Base-by-base conservation (phyloP, 2,329 filamentous ascomycete genomes). In the Gyromitra esculenta region DNA sequence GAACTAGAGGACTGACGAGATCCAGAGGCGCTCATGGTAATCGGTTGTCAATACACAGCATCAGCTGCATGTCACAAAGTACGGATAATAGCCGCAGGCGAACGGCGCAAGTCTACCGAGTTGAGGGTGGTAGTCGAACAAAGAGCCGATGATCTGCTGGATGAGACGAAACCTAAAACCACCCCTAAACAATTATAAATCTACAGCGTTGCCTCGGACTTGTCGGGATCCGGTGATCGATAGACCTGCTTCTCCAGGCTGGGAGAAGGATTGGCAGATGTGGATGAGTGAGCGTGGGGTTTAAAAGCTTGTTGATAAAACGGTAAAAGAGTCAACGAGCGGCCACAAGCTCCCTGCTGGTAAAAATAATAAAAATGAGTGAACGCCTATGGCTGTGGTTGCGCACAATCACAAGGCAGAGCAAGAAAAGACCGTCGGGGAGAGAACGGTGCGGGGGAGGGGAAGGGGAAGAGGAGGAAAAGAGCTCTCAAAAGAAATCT, bases 361-460 rank as follows among this genome's bases (percentile, higher is more conserved):
- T 43, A 56, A 73, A 63, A 62, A 41, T 25, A 64, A 31, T 56
- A 62, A 50, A 66, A 73, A 74, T 50, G 70, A 74, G 56, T 75
- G 72, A 59, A 74, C 72, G 72, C 59, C 72, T 70, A 75, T 70
- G 31, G 50, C 59, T 59, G 50, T 77, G 64, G 71, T 70, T 60
- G 63, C 70, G 66, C 70, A 66, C 57, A 70, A 68, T 39, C 63
- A 67, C 62, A 73, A 62, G 50, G 43, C 39, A 65, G 43, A 66
- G 43, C n/a, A 75, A 48, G 64, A 64, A 54, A 74, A 50, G 65
- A 70, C 52, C 25, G 64, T 74, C 18, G 65, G 48, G 13, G 63
- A 35, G 52, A 31, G 21, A 11, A 48, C 21, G 73, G 31, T 60
- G 54, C 25, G 41, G 41, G 15, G 56, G 45, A 43, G 50, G 48